Percentiles rank a stretch among this genome's conserved stretches.
These are phyloP conservation scores for Aspergillus funiculosus DNA, from an alignment of 495 filamentous ascomycete genomes.

Conservation along the genomic window DNA sequence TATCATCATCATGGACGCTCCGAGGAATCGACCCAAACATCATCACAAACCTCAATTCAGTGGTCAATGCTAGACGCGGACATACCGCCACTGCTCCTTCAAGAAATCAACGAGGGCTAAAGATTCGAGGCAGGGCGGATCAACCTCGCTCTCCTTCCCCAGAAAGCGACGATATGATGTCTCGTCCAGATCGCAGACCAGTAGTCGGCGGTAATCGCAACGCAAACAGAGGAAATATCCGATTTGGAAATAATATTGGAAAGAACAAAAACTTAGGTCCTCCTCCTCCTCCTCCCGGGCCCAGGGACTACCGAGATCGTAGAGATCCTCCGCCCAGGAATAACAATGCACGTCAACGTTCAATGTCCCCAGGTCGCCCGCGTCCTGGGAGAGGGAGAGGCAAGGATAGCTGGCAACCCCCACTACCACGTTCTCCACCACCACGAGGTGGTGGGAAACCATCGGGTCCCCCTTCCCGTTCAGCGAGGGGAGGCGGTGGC, in stretches of 20 bases:
- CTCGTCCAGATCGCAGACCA: conserved; percentile 17
- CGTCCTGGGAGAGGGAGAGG: conserved; percentile 16
- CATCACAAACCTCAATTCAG: conserved; percentile 36
- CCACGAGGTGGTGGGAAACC: conserved; percentile 11
- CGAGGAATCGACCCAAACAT: conserved; percentile 29
- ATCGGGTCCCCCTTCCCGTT: neutral
- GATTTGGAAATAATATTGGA: conserved; percentile 24
- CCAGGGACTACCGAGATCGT: conserved; percentile 17
- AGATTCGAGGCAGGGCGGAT: conserved; percentile 26
- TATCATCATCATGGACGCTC: conserved; percentile 33
- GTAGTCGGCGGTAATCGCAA: conserved; percentile 15
- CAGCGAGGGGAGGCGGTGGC: conserved; percentile 16
- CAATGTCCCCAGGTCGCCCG: conserved; percentile 20
- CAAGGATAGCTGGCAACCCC: conserved; percentile 22
- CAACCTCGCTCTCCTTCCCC: conserved; percentile 18
- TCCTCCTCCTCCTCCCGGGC: conserved; percentile 7
- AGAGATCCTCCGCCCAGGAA: conserved; percentile 17
- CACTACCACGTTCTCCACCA: conserved; percentile 9
- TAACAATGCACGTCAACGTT: conserved; percentile 22
- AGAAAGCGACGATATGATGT: conserved; percentile 29
- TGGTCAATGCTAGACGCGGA: conserved; percentile 11
- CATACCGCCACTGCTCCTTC: conserved; percentile 1
- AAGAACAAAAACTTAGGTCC: conserved; percentile 16
- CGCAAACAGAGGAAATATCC: conserved; percentile 26
- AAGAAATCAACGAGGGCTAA: conserved; percentile 20